Percentiles rank a stretch among this genome's conserved stretches.
Evolutionary conservation across 805 yeast species (phyloP).

Genomic region (Suhomyces kilbournensis): DNA sequence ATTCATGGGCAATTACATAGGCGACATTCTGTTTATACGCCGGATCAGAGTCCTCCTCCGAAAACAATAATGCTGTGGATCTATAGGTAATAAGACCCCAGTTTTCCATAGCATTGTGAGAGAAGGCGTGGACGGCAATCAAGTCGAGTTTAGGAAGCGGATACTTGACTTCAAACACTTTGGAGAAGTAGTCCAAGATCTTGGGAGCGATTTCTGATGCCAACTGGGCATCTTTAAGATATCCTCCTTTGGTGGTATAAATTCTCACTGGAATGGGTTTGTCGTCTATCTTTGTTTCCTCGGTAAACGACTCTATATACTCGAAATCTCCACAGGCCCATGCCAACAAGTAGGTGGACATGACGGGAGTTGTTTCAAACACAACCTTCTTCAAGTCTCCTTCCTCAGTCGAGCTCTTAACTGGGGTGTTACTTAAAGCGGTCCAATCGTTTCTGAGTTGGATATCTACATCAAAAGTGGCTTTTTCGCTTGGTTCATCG

Average conservation of each 20-base stretch:
- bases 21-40: slow-evolving; percentile 67
- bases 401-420: slow-evolving; percentile 17
- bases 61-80: slow-evolving; percentile 50
- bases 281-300: slow-evolving; percentile 33
- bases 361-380: slow-evolving; percentile 49
- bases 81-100: slow-evolving; percentile 77
- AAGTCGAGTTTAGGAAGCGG: slow-evolving; percentile 82
- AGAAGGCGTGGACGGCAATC: slow-evolving; percentile 73
- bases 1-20: slow-evolving; percentile 80
- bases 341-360: slow-evolving; percentile 57
- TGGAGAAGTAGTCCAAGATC: slow-evolving; percentile 49
- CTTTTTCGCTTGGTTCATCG: slow-evolving; percentile 56
- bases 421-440: slow-evolving; percentile 51
- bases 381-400: slow-evolving; percentile 22
- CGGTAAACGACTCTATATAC: slow-evolving; percentile 46
- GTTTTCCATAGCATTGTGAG: slow-evolving; percentile 90
- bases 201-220: slow-evolving; percentile 48
- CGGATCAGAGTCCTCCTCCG: slow-evolving; percentile 45
- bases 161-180: slow-evolving; percentile 50
- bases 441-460: slow-evolving; percentile 30
- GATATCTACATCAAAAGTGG: slow-evolving; percentile 49
- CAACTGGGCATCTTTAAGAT: slow-evolving; percentile 43
- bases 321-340: slow-evolving; percentile 61
- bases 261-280: slow-evolving; percentile 48
- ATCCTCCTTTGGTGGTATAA: slow-evolving; percentile 54